Conservation (phyloP, 306 rosid species). For the Oemleria cerasiformis region DNA sequence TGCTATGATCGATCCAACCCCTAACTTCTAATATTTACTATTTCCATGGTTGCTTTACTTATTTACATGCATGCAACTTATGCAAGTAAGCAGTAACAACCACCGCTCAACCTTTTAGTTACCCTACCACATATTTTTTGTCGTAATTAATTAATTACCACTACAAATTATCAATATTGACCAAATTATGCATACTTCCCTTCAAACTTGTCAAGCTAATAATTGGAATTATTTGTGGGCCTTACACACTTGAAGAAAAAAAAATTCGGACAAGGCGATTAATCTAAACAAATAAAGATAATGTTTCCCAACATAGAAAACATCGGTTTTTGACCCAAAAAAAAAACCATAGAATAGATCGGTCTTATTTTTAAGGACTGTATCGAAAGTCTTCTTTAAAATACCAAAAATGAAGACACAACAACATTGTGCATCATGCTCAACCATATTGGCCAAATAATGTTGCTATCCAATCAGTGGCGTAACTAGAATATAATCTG, state of each 20-base stretch:
- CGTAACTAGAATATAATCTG: no score
- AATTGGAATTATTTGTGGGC: conserved; percentile 19
- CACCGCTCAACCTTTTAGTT: background rate
- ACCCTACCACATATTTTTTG: background rate
- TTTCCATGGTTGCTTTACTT: background rate
- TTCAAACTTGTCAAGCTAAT: conserved; percentile 3
- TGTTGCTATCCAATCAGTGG: background rate
- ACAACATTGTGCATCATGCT: background rate
- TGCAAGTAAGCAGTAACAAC: background rate
- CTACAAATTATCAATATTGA: background rate
- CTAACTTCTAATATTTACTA: background rate
- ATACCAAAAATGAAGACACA: background rate
- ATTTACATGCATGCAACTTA: conserved; percentile 5
- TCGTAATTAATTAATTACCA: background rate
- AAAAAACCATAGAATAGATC: background rate
- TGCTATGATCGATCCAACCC: background rate
- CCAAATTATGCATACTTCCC: background rate
- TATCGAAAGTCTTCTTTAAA: background rate
- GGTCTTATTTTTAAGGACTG: background rate
- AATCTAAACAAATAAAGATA: background rate
- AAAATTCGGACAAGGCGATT: background rate
- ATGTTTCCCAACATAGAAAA: background rate
- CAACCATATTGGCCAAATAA: conserved; percentile 15
- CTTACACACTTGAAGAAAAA: background rate
- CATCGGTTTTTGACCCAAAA: no score